Evolutionary conservation across 2,329 filamentous ascomycete genomes (phyloP).

Genomic region (Diaporthe sp.): DNA sequence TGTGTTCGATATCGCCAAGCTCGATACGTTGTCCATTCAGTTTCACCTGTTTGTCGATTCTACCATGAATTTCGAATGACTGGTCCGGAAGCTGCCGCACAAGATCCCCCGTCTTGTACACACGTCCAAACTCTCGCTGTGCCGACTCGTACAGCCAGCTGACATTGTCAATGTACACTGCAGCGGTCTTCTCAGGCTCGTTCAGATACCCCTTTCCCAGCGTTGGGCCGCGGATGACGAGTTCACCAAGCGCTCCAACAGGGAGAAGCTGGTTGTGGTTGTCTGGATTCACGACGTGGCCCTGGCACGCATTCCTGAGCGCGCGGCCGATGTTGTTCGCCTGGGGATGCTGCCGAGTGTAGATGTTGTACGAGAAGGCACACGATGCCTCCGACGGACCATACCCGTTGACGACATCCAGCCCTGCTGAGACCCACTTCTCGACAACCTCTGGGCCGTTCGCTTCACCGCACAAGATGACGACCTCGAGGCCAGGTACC

Average conservation of each 20-base stretch:
- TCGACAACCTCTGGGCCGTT: not conserved
- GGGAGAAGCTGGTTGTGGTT: not conserved
- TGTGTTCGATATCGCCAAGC: constrained; percentile 42
- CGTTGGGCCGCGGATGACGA: not conserved
- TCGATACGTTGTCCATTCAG: constrained; percentile 62
- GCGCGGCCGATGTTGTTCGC: not conserved
- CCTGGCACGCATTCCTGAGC: not conserved
- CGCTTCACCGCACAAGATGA: not conserved
- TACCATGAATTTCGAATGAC: constrained; percentile 42
- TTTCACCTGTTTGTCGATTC: constrained; percentile 63
- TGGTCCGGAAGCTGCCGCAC: constrained; percentile 48
- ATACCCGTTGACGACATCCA: constrained; percentile 52
- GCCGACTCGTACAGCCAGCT: not conserved
- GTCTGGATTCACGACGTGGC: constrained; percentile 47
- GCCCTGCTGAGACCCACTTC: constrained; percentile 56
- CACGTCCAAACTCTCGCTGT: not conserved
- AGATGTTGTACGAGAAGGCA: not conserved
- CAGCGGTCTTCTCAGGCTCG: not conserved
- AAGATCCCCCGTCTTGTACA: constrained; percentile 54
- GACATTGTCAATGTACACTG: not conserved
- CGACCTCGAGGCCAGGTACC: not conserved
- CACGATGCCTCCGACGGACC: not conserved
- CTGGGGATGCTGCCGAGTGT: not conserved
- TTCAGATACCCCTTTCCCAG: not conserved
- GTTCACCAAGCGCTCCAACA: not conserved